Base-by-base conservation (phyloP, 371 early-diverging fungal species). In the Sporodiniella umbellata region DNA sequence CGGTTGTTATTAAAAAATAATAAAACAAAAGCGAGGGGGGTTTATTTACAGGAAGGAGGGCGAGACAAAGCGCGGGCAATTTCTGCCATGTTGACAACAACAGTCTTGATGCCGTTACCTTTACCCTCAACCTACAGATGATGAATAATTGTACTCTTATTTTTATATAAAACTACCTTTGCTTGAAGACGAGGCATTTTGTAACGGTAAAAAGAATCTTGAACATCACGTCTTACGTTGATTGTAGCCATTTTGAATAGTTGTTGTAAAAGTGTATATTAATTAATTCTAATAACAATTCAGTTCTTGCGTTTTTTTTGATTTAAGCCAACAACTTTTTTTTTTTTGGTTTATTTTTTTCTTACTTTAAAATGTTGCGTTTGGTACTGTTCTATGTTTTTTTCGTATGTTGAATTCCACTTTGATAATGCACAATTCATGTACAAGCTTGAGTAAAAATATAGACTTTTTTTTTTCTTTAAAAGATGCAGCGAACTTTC, bases 21-120 rank as follows among this genome's bases (percentile, higher is more conserved):
- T n/a, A n/a, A n/a, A n/a, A n/a, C n/a, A n/a, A n/a, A n/a, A n/a
- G n/a, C n/a, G n/a, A n/a, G n/a, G n/a, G n/a, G n/a, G n/a, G n/a
- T n/a, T n/a, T n/a, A n/a, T 65, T 68, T 80, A 81, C 85, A 93
- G 17, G 88, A 72, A 22, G 97, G 93, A 28, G 97, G 95, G 46
- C 99, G 89, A 58, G 83, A 80, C 28, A 99, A 85, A 33, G 99
- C 86, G 51, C 87, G 87, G 11, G 93, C 90, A 55, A 99, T 89
- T 56, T 98, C 98, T 33, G 89, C 65, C 90, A 99, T 94, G 83
- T 99, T 99, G 42, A 93, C 90, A 58, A 99, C 82, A 38, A 98
- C 95, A 19, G 99, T 99, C 74, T 99, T 99, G 75, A 96, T 98
- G 58, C 99, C 98, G 77, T 99, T 99, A 45, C 98, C 98, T 74